A percentile compares a stretch with the other conserved stretches of the same genome.
phyloP scores from a whole-genome alignment of 768 basidiomycete species.

The Trametes elegans region DNA sequence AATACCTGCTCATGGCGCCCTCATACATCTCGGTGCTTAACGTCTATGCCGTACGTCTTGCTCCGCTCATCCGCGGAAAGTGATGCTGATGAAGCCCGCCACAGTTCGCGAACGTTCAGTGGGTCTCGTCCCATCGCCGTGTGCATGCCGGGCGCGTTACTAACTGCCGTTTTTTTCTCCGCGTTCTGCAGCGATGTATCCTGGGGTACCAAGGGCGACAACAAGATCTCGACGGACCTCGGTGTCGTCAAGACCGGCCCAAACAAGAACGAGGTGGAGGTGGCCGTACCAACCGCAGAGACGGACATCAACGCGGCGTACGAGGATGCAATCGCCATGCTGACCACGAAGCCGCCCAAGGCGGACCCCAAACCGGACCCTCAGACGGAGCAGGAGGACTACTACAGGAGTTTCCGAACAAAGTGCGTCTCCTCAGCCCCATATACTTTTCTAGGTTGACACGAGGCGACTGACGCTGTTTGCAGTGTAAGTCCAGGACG shows the following conservation, averaged over 20 bases:
- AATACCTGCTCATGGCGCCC: conserved; percentile 88
- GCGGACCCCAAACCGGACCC: conserved; percentile 60
- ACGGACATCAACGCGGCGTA: conserved; percentile 89
- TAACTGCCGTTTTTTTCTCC: neutral
- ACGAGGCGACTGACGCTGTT: conserved; percentile 19
- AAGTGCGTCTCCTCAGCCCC: conserved; percentile 44
- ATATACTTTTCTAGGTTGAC: neutral
- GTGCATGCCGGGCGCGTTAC: neutral
- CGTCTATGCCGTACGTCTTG: conserved; percentile 68
- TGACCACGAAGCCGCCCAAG: conserved; percentile 77
- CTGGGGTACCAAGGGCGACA: conserved; percentile 96
- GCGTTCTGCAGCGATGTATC: conserved; percentile 64
- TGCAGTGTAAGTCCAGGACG: conserved; percentile 29
- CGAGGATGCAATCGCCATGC: conserved; percentile 84
- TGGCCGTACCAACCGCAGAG: conserved; percentile 80
- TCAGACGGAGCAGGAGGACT: conserved; percentile 75
- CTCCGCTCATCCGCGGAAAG: conserved; percentile 1
- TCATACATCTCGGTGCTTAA: conserved; percentile 93
- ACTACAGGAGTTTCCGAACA: conserved; percentile 86
- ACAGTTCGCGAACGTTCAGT: conserved; percentile 82
- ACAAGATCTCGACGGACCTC: conserved; percentile 80
- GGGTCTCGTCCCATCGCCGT: conserved; percentile 13
- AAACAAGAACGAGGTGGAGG: conserved; percentile 83
- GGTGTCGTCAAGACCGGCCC: conserved; percentile 71
- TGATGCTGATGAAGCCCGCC: conserved; percentile 2